phyloP scores from a whole-genome alignment of 495 filamentous ascomycete genomes.

The Hypoxylon lienhwacheense region DNA sequence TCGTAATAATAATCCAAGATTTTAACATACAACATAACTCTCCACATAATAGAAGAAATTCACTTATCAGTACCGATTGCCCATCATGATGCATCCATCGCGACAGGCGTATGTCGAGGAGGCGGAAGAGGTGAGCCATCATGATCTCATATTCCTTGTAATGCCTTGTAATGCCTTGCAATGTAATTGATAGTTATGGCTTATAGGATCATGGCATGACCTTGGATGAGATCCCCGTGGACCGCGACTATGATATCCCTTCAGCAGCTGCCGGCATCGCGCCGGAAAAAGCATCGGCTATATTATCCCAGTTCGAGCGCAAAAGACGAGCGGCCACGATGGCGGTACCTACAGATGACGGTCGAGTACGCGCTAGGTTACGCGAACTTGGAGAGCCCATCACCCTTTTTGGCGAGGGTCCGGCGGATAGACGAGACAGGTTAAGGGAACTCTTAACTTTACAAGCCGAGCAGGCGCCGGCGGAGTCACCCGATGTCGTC shows the following conservation, averaged over 20 bases:
- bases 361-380: conserved; percentile 74
- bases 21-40: neutral
- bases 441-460: conserved; percentile 66
- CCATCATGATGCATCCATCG: conserved; percentile 78
- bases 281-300: conserved; percentile 84
- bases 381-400: conserved; percentile 88
- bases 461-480: conserved; percentile 56
- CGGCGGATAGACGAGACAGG: conserved; percentile 81
- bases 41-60: neutral
- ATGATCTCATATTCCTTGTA: neutral
- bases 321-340: conserved; percentile 87
- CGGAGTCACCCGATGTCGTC: conserved; percentile 64
- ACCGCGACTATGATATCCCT: conserved; percentile 84
- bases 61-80: conserved; percentile 10
- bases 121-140: conserved; percentile 65
- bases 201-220: conserved; percentile 67
- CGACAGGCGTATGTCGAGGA: conserved; percentile 97
- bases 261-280: conserved; percentile 71
- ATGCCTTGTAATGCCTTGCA: neutral
- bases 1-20: neutral
- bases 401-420: conserved; percentile 93
- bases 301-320: conserved; percentile 85
- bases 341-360: conserved; percentile 95
- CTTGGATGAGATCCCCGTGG: conserved; percentile 77
- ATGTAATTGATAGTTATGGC: conserved; percentile 39